Evolutionary conservation across 2,329 filamentous ascomycete genomes (phyloP).

Genomic region (Metarhizium brunneum): DNA sequence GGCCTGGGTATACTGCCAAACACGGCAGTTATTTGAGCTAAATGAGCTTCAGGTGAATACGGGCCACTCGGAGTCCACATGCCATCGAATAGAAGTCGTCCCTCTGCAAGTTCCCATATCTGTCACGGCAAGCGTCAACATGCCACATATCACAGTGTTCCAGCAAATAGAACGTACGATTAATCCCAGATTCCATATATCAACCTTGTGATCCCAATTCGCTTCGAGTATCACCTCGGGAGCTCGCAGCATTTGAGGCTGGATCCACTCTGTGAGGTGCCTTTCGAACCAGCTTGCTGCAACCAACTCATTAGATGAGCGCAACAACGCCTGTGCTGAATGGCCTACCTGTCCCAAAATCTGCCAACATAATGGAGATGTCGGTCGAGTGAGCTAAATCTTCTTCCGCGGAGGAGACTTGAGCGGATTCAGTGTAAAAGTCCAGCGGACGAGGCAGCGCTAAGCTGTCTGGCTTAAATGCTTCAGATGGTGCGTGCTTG

Average conservation of each 20-base stretch:
- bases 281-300: constrained; percentile 15
- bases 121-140: background rate
- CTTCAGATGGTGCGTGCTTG: constrained; percentile 4
- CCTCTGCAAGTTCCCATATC: constrained; percentile 15
- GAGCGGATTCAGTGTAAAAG: background rate
- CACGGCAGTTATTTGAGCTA: constrained; percentile 15
- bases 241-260: constrained; percentile 15
- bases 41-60: constrained; percentile 15
- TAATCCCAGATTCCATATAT: constrained; percentile 15
- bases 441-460: background rate
- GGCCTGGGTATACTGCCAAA: constrained; percentile 11
- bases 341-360: constrained; percentile 13
- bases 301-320: background rate
- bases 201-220: constrained; percentile 14
- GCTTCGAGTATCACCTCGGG: constrained; percentile 18
- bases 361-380: constrained; percentile 6
- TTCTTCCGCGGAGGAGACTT: constrained; percentile 10
- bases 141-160: background rate
- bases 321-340: background rate
- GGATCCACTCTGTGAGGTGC: constrained; percentile 17
- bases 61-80: constrained; percentile 8
- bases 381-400: constrained; percentile 3
- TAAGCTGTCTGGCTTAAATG: background rate
- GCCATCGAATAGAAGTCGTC: constrained; percentile 15
- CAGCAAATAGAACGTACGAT: constrained; percentile 2